A percentile compares a stretch with the other conserved stretches of the same genome.
Conservation (phyloP, 306 rosid species). For the Corylus americana region DNA sequence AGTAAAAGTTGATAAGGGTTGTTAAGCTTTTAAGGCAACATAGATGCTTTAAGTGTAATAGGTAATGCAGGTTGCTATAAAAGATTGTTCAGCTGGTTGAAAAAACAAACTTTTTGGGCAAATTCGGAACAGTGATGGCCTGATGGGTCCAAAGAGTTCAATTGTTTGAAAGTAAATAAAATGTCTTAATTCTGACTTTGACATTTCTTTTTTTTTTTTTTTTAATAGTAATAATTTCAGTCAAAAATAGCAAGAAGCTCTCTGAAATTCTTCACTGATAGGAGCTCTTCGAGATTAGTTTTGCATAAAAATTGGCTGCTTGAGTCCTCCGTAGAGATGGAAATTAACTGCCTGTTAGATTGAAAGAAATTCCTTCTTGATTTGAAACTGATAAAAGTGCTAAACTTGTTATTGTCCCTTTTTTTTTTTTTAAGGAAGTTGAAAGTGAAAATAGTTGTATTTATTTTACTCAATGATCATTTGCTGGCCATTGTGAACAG, state of each 20-base stretch:
- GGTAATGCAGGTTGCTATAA: too few relatives aligned
- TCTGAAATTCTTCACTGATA: background rate
- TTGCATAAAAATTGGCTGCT: background rate
- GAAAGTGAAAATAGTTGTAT: background rate
- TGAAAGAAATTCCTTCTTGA: too few relatives aligned
- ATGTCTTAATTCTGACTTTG: background rate
- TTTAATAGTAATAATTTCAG: too few relatives aligned
- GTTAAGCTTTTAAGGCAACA: too few relatives aligned
- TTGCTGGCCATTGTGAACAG: background rate
- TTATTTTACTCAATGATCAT: background rate
- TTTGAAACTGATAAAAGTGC: too few relatives aligned
- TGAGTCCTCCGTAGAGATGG: background rate
- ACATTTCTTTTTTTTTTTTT: too few relatives aligned
- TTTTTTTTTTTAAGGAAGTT: background rate
- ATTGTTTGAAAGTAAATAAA: background rate
- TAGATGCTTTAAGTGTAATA: too few relatives aligned
- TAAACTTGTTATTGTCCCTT: background rate
- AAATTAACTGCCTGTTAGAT: background rate
- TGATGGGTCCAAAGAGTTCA: background rate
- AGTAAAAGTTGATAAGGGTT: too few relatives aligned
- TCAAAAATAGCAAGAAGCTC: too few relatives aligned
- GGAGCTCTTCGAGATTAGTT: background rate
- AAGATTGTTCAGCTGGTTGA: too few relatives aligned
- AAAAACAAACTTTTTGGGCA: too few relatives aligned
- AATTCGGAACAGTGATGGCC: background rate